A percentile compares a stretch with the other conserved stretches of the same genome.
Conservation (phyloP, 257 asterid species). For the Leptodermis oblonga region DNA sequence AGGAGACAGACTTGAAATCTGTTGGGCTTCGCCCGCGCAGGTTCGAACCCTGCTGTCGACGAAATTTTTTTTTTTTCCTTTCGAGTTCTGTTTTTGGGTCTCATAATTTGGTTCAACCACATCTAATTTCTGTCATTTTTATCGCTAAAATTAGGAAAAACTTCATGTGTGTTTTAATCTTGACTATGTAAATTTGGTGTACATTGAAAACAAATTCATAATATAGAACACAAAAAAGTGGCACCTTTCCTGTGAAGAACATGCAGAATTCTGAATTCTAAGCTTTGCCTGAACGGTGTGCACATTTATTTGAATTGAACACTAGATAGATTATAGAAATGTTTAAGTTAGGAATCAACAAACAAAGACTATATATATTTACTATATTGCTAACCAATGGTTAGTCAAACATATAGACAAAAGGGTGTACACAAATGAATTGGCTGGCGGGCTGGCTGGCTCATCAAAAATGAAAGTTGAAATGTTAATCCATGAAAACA, state of each 20-base stretch:
- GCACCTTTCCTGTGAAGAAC: neutral
- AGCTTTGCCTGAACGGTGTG: neutral
- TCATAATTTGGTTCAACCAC: no score
- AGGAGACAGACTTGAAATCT: constrained; percentile 96
- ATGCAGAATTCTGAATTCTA: neutral
- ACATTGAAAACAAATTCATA: no score
- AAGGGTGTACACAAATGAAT: neutral
- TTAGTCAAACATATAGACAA: neutral
- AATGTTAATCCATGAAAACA: neutral
- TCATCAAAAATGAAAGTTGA: neutral
- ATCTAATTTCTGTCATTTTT: no score
- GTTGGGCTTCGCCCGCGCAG: constrained; percentile 91
- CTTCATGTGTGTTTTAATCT: no score
- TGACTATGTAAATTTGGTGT: no score
- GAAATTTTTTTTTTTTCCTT: neutral
- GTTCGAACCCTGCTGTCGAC: constrained; percentile 41
- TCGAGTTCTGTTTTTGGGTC: no score
- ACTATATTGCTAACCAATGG: neutral
- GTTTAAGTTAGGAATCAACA: neutral
- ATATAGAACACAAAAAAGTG: no score
- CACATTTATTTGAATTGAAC: neutral
- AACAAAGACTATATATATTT: neutral
- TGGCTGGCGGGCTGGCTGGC: no score
- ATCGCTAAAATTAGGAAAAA: no score
- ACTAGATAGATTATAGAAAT: constrained; percentile 6